Evolutionary conservation across 1,284 basidiomycete species (phyloP), one percentile per base, ranked within the genome.

Genomic region (Leccinum pseudoinsigne): DNA sequence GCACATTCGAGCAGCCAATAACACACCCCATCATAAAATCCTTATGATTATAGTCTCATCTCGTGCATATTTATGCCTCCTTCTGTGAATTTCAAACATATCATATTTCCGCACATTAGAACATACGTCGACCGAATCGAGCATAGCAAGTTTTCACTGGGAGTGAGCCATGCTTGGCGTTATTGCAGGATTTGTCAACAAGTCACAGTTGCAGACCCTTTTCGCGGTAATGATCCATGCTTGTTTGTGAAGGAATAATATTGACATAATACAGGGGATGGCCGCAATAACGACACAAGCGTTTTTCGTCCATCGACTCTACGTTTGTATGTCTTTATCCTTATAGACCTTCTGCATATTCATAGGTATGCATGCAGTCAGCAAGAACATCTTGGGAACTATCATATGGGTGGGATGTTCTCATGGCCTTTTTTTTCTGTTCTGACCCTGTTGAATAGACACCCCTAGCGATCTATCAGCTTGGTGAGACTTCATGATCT

Each of bases 221-320:
- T 28, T 59, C 9, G 59, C 54, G 23, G 65, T 66, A 57, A 3
- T 5, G 11, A 8, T 12, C 3, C 28, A 1, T 4, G 38, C 7
- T 28, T 36, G n/a, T 18, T 5, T 1, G 0, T 3, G 23, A 50
- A 34, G 8, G 3, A 36, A 2, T 14, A 2, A 45, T 21, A 23
- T 68, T 23, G 68, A 31, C 6, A 11, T 10, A 4, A 12, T 51
- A 6, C 10, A 71, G 70, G 10, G 10, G 7, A 0, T 62, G 12
- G 53, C 53, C 21, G 36, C 64, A 18, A 14, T 67, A n/a, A 5
- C 8, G 18, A 61, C 67, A 2, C 68, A 72, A 34, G 60, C 58
- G 0, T 69, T 61, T 56, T 70, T 69, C 18, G 31, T 68, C 8
- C 34, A 64, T 38, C 60, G 69, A 5, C 51, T 68, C 11, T 68